A percentile compares a stretch with the other conserved stretches of the same genome.
Conservation (phyloP, 148 eudicot species). For the Hydrangea macrophylla region DNA sequence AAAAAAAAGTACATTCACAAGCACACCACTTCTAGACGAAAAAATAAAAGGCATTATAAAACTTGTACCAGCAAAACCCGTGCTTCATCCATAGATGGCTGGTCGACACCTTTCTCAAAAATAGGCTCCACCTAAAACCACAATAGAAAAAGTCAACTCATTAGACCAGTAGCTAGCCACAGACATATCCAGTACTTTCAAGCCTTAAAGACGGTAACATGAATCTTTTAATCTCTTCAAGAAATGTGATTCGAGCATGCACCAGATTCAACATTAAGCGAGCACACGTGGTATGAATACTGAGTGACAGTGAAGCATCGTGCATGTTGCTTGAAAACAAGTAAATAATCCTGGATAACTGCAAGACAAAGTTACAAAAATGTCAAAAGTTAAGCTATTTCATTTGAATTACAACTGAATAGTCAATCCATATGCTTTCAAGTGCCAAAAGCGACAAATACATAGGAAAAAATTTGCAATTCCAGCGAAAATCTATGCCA, state of each 20-base stretch:
- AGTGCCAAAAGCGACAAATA: neutral
- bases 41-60: slow-evolving; percentile 8
- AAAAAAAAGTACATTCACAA: neutral
- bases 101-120: slow-evolving; percentile 91
- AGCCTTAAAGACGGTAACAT: neutral
- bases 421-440: neutral
- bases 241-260: slow-evolving; percentile 19
- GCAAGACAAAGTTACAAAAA: slow-evolving; percentile 32
- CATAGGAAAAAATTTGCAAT: neutral
- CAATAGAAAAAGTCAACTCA: neutral
- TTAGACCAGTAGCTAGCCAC: neutral
- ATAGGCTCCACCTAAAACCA: slow-evolving; percentile 85
- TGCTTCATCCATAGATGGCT: slow-evolving; percentile 91
- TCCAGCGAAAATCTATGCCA: neutral
- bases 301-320: slow-evolving; percentile 85
- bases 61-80: slow-evolving; percentile 68
- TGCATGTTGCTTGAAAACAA: slow-evolving; percentile 99
- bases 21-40: neutral
- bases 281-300: slow-evolving; percentile 98
- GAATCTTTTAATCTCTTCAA: slow-evolving; percentile 3
- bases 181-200: neutral
- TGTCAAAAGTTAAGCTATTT: slow-evolving; percentile 3
- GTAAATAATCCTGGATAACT: slow-evolving; percentile 91
- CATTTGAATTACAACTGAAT: neutral
- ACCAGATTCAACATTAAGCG: slow-evolving; percentile 98